Evolutionary conservation across 257 asterid species (phyloP), one percentile per base, ranked within the genome.

Genomic region (Ocimum tenuiflorum): DNA sequence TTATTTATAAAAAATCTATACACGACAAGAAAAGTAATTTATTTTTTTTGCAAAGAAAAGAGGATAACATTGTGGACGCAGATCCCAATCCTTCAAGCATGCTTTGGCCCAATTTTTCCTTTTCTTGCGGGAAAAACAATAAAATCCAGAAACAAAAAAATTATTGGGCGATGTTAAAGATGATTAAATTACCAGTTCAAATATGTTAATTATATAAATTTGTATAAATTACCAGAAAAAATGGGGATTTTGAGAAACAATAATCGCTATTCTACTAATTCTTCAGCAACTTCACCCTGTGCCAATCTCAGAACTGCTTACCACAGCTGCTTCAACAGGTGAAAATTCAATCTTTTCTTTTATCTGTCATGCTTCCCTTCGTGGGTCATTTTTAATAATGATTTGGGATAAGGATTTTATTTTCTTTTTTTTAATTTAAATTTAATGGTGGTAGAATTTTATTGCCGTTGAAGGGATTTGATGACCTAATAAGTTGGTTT

Each of bases 241-340:
- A 91, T 87, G 95, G 91, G 89, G 70, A 63, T 83, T 55, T 13
- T 70, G 62, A 76, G 86, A 55, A 88, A 82, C 69, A 84, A 70
- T 52, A 85, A 85, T 47, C 74, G 60, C 17, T 45, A 73, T 11
- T 77, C 85, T 58, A 35, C 85, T 58, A n/a, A n/a, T n/a, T 36
- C 80, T 55, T 60, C 86, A 20, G 71, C 95, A 33, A 89, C 96
- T 63, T 85, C 98, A 13, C 92, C 92, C 41, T 91, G 96, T 60
- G 87, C 96, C 38, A 65, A 84, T 64, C 82, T 87, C 73, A 81
- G 91, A 77, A 80, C 73, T 56, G 89, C 92, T 71, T 89, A 89
- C 53, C 87, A 91, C 82, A 79, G 68, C 62, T 91, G 96, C 86
- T 91, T 91, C 86, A 87, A 91, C 84, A 80, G 82, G 96, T 89